Evolutionary conservation across 1,139 yeast species (phyloP), one percentile per base, ranked within the genome.

Genomic region (Scheffersomyces quercinus): DNA sequence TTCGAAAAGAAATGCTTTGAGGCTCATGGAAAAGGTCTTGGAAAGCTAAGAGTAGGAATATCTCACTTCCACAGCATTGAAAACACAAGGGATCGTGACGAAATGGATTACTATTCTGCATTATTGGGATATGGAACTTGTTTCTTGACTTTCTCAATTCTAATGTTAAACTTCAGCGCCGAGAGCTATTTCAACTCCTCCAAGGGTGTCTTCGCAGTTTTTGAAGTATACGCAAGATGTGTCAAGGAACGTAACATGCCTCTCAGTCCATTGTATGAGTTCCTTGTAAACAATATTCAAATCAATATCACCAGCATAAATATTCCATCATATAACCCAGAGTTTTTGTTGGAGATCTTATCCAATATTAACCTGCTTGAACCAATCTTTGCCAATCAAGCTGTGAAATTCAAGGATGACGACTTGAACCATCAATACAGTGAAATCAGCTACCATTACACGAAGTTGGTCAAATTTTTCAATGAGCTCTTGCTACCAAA

Each of bases 251-350:
- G 20, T 15, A 31, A 31, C 35, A 13, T 31, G 20, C 24, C 12
- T 10, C 26, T 31, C 33, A 11, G 35, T 28, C 13, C 29, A 11
- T n/a, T 16, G 43, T 51, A 38, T 16, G 42, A 44, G 20, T 52
- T 46, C 33, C 38, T 53, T 35, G 40, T 45, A 31, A 44, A 45
- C 37, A 47, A 51, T 46, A 28, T 53, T 16, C 56, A 51, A 32
- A 48, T 44, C 42, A 59, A 56, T 39, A 51, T 60, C 16, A 48
- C 59, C 34, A 51, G 59, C 29, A 54, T 65, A 5, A 53, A 56
- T 39, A 47, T 65, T 15, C 70, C 70, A n/a, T 50, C 60, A 2
- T 65, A 65, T 44, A 49, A 59, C 33, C 64, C 67, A 0, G 42
- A 50, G 16, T 63, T 59, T 41, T 37, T 64, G 12, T 43, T 47